A percentile compares a stretch with the other conserved stretches of the same genome.
Evolutionary conservation across 192 early-diverging fungal species (phyloP).

Genomic region (Coemansia sp.): DNA sequence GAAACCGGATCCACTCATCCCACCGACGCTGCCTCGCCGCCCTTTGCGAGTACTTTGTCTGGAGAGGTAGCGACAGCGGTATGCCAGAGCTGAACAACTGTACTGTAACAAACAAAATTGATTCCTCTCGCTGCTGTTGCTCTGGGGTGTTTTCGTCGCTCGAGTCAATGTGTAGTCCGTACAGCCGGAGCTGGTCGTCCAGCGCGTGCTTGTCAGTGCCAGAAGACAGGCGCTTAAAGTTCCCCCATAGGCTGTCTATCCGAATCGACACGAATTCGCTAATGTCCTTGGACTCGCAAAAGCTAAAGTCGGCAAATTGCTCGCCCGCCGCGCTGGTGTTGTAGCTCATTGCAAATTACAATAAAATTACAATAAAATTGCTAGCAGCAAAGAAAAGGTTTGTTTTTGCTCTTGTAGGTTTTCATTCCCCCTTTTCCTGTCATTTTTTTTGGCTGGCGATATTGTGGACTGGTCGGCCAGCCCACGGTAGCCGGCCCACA

Average conservation of each 20-base stretch:
- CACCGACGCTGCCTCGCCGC: constrained; percentile 49
- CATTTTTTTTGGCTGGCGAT: too few species aligned
- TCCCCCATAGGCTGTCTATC: constrained; percentile 49
- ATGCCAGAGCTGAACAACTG: constrained; percentile 47
- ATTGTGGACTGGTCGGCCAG: too few species aligned
- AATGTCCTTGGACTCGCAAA: constrained; percentile 50
- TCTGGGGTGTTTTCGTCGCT: not conserved
- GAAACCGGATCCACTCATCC: constrained; percentile 93
- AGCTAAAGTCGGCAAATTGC: constrained; percentile 52
- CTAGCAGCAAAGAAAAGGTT: not conserved
- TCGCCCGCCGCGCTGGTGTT: constrained; percentile 18
- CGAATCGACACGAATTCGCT: constrained; percentile 45
- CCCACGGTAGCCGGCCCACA: too few species aligned
- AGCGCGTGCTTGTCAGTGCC: not conserved
- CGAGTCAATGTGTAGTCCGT: constrained; percentile 9
- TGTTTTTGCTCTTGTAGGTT: too few species aligned
- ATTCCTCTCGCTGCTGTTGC: not conserved
- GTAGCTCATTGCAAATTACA: constrained; percentile 32
- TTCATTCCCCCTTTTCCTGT: too few species aligned
- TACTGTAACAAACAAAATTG: constrained; percentile 35
- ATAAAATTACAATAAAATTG: not conserved
- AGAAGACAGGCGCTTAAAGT: constrained; percentile 8
- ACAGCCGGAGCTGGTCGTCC: constrained; percentile 26
- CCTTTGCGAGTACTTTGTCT: constrained; percentile 38
- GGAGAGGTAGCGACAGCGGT: constrained; percentile 40